Evolutionary conservation across 1,284 basidiomycete genomes (phyloP).

Genomic region (Vanrija pseudolonga): DNA sequence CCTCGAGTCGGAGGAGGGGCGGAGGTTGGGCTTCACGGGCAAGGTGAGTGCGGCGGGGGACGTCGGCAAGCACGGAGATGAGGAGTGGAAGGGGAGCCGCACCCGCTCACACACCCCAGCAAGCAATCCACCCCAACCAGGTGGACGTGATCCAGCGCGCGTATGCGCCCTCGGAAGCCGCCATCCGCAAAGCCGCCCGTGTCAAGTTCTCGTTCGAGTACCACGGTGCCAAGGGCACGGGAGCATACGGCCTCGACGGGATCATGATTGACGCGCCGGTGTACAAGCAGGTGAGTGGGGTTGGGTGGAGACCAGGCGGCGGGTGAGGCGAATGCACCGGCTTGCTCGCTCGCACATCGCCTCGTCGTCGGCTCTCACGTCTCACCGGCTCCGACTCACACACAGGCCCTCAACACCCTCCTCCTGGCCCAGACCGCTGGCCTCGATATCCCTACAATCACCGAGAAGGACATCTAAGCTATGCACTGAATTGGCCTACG

Average conservation of each 20-base stretch:
- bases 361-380: too few relatives aligned
- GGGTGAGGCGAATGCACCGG: too few relatives aligned
- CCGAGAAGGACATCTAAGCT: conserved; percentile 14
- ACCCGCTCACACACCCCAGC: conserved; percentile 53
- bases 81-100: background rate
- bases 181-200: conserved; percentile 70
- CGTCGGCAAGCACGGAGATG: background rate
- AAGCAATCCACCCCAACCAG: conserved; percentile 91
- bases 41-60: conserved; percentile 56
- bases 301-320: too few relatives aligned
- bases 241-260: conserved; percentile 63
- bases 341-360: background rate
- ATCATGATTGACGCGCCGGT: conserved; percentile 93
- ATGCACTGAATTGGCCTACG: background rate
- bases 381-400: too few relatives aligned
- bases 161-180: conserved; percentile 71
- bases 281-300: conserved; percentile 55
- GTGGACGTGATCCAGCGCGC: conserved; percentile 72
- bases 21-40: conserved; percentile 74
- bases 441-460: conserved; percentile 57
- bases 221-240: conserved; percentile 48
- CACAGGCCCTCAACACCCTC: conserved; percentile 62
- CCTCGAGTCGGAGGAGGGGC: conserved; percentile 74
- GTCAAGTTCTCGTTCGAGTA: conserved; percentile 54
- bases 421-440: conserved; percentile 62